phyloP scores from a whole-genome alignment of 139 green algal species.

The Spirogloea muscicola region DNA sequence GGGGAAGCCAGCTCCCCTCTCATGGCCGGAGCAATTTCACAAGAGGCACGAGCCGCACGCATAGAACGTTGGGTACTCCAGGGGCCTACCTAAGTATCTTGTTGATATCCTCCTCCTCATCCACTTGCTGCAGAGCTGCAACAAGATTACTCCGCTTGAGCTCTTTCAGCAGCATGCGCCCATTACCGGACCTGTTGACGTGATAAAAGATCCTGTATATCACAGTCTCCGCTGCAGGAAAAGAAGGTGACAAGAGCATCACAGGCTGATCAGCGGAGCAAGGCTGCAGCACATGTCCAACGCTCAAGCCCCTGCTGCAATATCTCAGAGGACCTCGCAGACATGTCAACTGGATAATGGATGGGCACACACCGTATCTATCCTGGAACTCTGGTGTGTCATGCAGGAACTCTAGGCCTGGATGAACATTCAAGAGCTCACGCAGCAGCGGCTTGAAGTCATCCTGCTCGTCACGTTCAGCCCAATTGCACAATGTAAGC shows the following conservation, averaged over 20 bases:
- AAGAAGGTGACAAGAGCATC: neutral
- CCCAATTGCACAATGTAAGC: too few relatives aligned
- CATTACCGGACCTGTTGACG: conserved; percentile 74
- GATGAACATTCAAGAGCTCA: conserved; percentile 81
- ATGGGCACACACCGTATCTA: conserved; percentile 70
- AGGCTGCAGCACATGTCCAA: too few relatives aligned
- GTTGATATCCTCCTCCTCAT: conserved; percentile 94
- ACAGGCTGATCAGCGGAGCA: too few relatives aligned
- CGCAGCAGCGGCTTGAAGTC: conserved; percentile 84
- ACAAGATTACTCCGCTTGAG: conserved; percentile 82
- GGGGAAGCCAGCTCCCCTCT: too few relatives aligned
- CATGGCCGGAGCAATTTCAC: too few relatives aligned
- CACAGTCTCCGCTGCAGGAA: conserved; percentile 78
- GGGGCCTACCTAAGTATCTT: conserved; percentile 78
- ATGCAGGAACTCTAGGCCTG: conserved; percentile 93
- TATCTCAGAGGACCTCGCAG: too few relatives aligned
- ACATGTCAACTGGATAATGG: too few relatives aligned
- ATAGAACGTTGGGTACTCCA: too few relatives aligned
- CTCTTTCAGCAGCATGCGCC: conserved; percentile 74
- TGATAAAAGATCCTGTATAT: conserved; percentile 96
- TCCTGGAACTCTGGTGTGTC: conserved; percentile 96
- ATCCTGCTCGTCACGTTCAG: too few relatives aligned
- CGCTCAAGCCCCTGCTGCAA: too few relatives aligned
- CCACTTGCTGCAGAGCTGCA: conserved; percentile 73
- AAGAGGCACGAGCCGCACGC: too few relatives aligned